Conservation (phyloP, 257 asterid species). For the Solanum boliviense region DNA sequence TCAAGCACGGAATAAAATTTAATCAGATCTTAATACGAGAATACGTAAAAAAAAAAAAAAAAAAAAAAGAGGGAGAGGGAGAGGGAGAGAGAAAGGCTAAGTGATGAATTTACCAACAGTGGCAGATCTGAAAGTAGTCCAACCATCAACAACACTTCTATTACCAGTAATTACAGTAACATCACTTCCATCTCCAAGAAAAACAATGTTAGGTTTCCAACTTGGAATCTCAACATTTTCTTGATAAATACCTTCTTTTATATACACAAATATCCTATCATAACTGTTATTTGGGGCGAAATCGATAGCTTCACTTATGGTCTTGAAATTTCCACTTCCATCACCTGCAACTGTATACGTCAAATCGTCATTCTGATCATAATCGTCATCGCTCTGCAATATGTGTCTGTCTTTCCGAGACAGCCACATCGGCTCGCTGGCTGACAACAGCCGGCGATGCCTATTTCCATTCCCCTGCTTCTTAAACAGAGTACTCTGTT, state of each 20-base stretch:
- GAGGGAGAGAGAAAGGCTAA: too few species aligned
- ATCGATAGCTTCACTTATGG: constrained; percentile 46
- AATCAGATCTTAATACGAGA: neutral
- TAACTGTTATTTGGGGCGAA: constrained; percentile 56
- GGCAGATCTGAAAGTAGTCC: constrained; percentile 96
- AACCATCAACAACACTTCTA: constrained; percentile 57
- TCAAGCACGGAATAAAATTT: rapidly evolving
- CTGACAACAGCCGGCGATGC: constrained; percentile 39
- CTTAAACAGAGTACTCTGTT: neutral
- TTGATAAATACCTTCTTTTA: constrained; percentile 53
- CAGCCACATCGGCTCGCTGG: constrained; percentile 50
- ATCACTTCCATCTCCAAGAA: constrained; percentile 76
- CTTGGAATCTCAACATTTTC: constrained; percentile 79
- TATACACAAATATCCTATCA: constrained; percentile 37
- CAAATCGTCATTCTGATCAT: constrained; percentile 15
- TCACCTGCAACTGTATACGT: constrained; percentile 63
- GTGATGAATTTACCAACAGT: constrained; percentile 49
- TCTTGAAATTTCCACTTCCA: constrained; percentile 61
- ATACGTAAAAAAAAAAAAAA: neutral
- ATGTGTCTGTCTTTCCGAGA: constrained; percentile 28
- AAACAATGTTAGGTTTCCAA: constrained; percentile 60
- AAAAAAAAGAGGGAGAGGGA: too few species aligned
- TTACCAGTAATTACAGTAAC: constrained; percentile 45
- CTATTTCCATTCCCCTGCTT: constrained; percentile 13
- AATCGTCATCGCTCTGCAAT: constrained; percentile 36